Base-by-base conservation (phyloP, 169 alveolate genomes). In the Plasmodium coatneyi region DNA sequence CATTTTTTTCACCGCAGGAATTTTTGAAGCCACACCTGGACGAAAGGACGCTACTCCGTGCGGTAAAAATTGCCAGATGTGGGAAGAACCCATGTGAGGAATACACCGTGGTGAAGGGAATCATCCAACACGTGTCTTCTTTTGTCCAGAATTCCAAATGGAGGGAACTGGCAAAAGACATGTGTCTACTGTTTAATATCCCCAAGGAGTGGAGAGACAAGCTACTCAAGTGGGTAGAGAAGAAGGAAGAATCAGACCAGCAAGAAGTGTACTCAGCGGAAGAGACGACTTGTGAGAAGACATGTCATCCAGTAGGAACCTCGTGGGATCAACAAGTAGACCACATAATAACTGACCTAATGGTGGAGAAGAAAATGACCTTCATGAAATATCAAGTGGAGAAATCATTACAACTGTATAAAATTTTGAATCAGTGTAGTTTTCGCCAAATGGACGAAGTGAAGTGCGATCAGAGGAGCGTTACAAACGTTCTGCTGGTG, bases 351-450 rank as follows among this genome's bases (percentile, higher is more conserved):
- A 28, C 22, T 16, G 12, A 34, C 22, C 16, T 86, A n/a, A 72
- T 16, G 32, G 54, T 74, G 66, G 84, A 86, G 54, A 72, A 49
- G 16, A 72, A 86, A 54, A 30, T 86, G 32, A 74, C 12, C 25
- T 74, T 86, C 60, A 30, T 86, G 70, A 86, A 72, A 54, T 86
- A 86, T n/a, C 93, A 86, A 52, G 56, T 86, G 6, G 19, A 52
- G n/a, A 86, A 86, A 76, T 84, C 86, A 9, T 7, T 78, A 0
- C 86, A 86, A 25, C 14, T 86, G n/a, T 86, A 54, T 7, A 54
- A 49, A 52, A 34, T 86, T 4, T 5, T 86, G 32, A 72, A 78
- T 86, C 19, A 66, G 0, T 9, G 7, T 25, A 3, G 1, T 2
- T 22, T 25, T 66, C 30, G 76, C 76, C 16, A 19, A 25, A 22